These are phyloP conservation scores for Wickerhamiella qilinensis DNA, from an alignment of 805 yeast genomes.

Conservation along the genomic window DNA sequence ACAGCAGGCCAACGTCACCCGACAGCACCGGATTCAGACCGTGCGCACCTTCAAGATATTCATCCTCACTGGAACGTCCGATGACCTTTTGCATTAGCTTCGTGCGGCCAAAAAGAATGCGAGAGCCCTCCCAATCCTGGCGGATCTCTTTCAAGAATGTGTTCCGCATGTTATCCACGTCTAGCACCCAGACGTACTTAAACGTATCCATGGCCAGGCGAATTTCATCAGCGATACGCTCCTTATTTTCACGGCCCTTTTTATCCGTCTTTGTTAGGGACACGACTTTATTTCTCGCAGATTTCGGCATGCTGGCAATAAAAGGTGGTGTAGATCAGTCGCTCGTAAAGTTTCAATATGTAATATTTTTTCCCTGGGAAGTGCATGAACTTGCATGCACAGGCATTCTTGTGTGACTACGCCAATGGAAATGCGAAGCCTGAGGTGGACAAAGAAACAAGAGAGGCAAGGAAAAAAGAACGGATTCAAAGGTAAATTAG, in stretches of 20 bases:
- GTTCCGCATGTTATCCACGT: slow-evolving; percentile 84
- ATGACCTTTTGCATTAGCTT: slow-evolving; percentile 85
- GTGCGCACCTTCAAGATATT: slow-evolving; percentile 71
- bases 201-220: slow-evolving; percentile 64
- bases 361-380: neutral
- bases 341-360: neutral
- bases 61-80: slow-evolving; percentile 77
- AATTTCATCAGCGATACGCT: slow-evolving; percentile 77
- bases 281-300: slow-evolving; percentile 90
- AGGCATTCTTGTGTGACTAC: no score
- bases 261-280: slow-evolving; percentile 92
- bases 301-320: slow-evolving; percentile 68
- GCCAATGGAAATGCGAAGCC: no score
- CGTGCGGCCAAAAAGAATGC: slow-evolving; percentile 78
- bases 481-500: no score
- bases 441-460: no score
- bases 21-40: slow-evolving; percentile 43
- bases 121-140: slow-evolving; percentile 83
- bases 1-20: slow-evolving; percentile 77
- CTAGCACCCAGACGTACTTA: slow-evolving; percentile 70
- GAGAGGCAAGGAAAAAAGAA: no score
- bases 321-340: neutral
- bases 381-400: no score
- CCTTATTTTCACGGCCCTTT: slow-evolving; percentile 87
- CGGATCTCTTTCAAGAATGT: slow-evolving; percentile 89